Evolutionary conservation across 2,329 filamentous ascomycete species (phyloP).

Genomic region (Cytospora paraplurivora): DNA sequence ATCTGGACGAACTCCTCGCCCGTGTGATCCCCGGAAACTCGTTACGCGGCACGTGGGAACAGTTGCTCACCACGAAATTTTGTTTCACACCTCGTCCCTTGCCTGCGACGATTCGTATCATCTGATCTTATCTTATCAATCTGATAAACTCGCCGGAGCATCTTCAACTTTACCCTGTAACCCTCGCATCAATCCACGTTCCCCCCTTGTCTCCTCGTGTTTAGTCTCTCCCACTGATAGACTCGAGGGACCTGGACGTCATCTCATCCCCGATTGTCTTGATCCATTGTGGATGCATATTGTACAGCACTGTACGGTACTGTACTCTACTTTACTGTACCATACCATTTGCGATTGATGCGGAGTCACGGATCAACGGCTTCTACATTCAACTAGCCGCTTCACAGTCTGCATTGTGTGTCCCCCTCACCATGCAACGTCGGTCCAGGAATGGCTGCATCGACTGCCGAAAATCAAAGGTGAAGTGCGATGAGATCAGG

Average conservation of each 20-base stretch:
- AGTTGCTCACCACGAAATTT: not conserved
- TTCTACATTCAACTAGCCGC: not conserved
- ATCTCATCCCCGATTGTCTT: not conserved
- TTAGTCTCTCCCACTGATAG: not conserved
- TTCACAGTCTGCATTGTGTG: not conserved
- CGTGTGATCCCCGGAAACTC: not conserved
- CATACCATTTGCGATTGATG: not conserved
- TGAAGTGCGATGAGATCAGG: slow-evolving; percentile 25
- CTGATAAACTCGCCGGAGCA: slow-evolving; percentile 3
- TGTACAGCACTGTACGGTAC: not conserved
- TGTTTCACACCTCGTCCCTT: not conserved
- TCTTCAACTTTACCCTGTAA: not conserved
- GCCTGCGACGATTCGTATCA: not conserved
- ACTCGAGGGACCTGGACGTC: not conserved
- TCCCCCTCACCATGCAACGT: slow-evolving; percentile 14
- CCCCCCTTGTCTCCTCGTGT: not conserved
- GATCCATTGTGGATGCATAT: not conserved
- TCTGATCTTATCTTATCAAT: slow-evolving; percentile 14
- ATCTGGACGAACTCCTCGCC: not conserved
- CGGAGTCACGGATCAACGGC: not conserved
- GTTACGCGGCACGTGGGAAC: not conserved
- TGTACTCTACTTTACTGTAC: not conserved
- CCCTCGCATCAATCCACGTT: not conserved
- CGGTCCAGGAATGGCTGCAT: slow-evolving; percentile 20
- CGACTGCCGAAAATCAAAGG: slow-evolving; percentile 18